Conservation (phyloP, 1,284 basidiomycete species). For the Acaromyces ingoldii region DNA sequence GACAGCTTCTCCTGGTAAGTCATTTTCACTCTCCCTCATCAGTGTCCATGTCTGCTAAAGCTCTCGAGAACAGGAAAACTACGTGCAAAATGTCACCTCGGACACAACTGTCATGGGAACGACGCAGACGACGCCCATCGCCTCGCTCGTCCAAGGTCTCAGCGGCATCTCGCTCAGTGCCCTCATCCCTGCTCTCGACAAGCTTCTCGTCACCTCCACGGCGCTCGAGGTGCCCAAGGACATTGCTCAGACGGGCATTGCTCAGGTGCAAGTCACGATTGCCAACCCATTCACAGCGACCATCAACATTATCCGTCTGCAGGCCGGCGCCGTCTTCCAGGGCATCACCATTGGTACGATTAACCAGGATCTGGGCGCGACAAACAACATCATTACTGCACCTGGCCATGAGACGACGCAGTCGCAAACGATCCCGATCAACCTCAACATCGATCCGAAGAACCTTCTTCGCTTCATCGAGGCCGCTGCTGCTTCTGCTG, state of each 20-base stretch:
- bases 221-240: constrained; percentile 47
- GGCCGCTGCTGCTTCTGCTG: constrained; percentile 59
- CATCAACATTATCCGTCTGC: constrained; percentile 63
- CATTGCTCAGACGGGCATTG: constrained; percentile 41
- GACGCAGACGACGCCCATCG: constrained; percentile 61
- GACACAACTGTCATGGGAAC: constrained; percentile 62
- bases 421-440: constrained; percentile 61
- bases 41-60: too few relatives aligned
- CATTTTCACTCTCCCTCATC: too few relatives aligned
- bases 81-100: constrained; percentile 64
- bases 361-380: constrained; percentile 54
- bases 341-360: constrained; percentile 53
- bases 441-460: constrained; percentile 64
- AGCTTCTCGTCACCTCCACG: constrained; percentile 60
- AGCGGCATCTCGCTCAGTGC: constrained; percentile 63
- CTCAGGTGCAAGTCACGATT: constrained; percentile 52
- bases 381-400: constrained; percentile 61
- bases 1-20: constrained; percentile 61
- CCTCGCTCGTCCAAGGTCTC: constrained; percentile 64
- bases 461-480: constrained; percentile 63
- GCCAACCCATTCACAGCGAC: constrained; percentile 71
- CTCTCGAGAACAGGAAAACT: too few relatives aligned
- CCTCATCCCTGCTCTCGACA: constrained; percentile 64
- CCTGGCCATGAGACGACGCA: constrained; percentile 62
- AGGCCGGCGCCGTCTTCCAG: constrained; percentile 58